Evolutionary conservation across 192 early-diverging fungal species (phyloP).

Genomic region (Cladochytrium replicatum): DNA sequence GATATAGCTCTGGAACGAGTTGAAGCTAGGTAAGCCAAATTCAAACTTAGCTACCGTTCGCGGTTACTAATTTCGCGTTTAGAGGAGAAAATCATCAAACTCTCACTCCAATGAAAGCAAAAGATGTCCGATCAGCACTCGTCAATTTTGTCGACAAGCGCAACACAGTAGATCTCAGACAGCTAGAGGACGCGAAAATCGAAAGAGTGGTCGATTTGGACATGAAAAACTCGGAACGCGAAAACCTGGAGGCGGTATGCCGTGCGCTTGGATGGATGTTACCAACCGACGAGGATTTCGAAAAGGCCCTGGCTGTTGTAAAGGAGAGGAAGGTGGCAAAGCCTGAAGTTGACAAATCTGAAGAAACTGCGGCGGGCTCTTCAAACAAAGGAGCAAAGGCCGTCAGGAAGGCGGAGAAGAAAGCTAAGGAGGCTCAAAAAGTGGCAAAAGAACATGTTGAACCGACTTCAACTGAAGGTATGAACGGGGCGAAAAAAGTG

Average conservation of each 20-base stretch:
- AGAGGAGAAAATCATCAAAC: constrained; percentile 76
- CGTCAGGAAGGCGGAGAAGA: constrained; percentile 15
- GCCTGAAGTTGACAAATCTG: too few species aligned
- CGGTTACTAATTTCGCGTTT: neutral
- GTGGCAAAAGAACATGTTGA: neutral
- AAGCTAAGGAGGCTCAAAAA: constrained; percentile 1
- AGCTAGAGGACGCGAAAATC: constrained; percentile 38
- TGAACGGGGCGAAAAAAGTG: neutral
- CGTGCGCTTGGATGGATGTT: constrained; percentile 11
- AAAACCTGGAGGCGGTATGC: constrained; percentile 29
- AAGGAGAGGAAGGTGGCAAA: constrained; percentile 3
- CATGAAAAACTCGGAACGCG: constrained; percentile 34
- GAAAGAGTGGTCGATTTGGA: constrained; percentile 49
- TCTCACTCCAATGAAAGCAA: constrained; percentile 56
- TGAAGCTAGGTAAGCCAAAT: constrained; percentile 19
- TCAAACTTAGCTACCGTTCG: neutral
- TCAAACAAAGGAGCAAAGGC: too few species aligned
- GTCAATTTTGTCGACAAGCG: constrained; percentile 39
- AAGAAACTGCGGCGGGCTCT: too few species aligned
- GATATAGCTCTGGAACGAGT: constrained; percentile 46
- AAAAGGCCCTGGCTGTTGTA: constrained; percentile 40
- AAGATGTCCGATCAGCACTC: constrained; percentile 49
- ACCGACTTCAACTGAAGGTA: neutral
- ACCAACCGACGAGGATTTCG: constrained; percentile 37
- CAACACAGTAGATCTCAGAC: constrained; percentile 41